Base-by-base conservation (phyloP, 2,329 filamentous ascomycete species). In the Xylariomycetidae sp. region DNA sequence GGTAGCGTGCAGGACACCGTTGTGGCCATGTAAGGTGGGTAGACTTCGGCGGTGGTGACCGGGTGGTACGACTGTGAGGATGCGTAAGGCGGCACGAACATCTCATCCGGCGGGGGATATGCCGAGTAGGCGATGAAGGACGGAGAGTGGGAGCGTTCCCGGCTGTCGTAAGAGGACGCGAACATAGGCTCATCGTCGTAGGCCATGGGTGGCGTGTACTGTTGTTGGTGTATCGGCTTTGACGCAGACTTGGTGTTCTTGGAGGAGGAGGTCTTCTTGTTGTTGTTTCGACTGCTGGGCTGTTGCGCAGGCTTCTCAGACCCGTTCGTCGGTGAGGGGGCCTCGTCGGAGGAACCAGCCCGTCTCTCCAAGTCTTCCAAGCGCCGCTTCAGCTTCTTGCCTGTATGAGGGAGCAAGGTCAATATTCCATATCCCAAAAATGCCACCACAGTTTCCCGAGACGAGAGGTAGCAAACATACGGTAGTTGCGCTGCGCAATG, bases 401-500 rank as follows among this genome's bases (percentile, higher is more conserved):
- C 83, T 88, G 54, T 38, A 37, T 9, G 17, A 22, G 14, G n/a
- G 29, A 42, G 35, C n/a, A 26, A 13, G 28, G 34, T 47, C 30
- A 46, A 33, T 19, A 32, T 30, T 6, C 15, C 12, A 22, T 10
- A n/a, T n/a, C n/a, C n/a, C n/a, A n/a, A n/a, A n/a, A n/a, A n/a
- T n/a, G n/a, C n/a, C n/a, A 29, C 26, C 13, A 18, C 26, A 7
- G 15, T 29, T 4, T 9, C 28, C n/a, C 20, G 19, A 5, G 13
- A 22, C 2, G 23, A 15, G 5, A 18, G 19, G 31, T n/a, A 27
- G 15, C 14, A 19, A 20, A 61, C 60, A 24, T 71, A 94, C 88
- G 88, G 68, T 95, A 95, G 70, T 95, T 95, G 54, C 89, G 82
- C 67, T 96, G 90, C 48, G 90, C 90, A 72, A 96, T 95, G 50